Evolutionary conservation across 2,329 filamentous ascomycete species (phyloP).

Genomic region (Microascus cirrosus): DNA sequence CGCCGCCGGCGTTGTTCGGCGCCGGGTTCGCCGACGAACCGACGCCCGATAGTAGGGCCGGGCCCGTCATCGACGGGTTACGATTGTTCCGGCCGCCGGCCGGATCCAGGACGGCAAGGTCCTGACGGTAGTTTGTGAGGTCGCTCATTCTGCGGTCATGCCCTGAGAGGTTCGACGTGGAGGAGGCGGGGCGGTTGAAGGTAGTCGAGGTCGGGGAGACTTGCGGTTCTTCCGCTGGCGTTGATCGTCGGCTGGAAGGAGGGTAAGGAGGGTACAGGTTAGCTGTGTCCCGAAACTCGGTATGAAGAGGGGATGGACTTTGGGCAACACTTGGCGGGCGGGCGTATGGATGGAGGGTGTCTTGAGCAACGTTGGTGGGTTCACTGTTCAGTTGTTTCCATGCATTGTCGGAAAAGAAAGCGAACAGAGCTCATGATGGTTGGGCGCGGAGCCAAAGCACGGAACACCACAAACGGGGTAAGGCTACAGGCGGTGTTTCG

Average conservation of each 20-base stretch:
- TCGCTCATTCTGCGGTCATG: constrained; percentile 49
- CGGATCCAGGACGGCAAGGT: constrained; percentile 57
- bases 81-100: constrained; percentile 44
- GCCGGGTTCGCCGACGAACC: constrained; percentile 45
- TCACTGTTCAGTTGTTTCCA: background rate
- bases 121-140: constrained; percentile 60
- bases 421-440: background rate
- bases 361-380: background rate
- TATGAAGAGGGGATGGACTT: background rate
- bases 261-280: background rate
- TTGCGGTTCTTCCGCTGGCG: constrained; percentile 26
- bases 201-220: constrained; percentile 37
- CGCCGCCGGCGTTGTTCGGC: constrained; percentile 19
- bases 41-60: constrained; percentile 39
- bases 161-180: constrained; percentile 36
- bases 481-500: too few relatives aligned
- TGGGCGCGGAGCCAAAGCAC: background rate
- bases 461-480: background rate
- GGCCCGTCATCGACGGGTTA: constrained; percentile 44
- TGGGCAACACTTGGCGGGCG: background rate
- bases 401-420: background rate
- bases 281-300: background rate
- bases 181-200: constrained; percentile 27
- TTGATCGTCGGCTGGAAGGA: constrained; percentile 14
- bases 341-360: background rate